phyloP scores from a whole-genome alignment of 208 protist species.

The Angomonas ambiguus region DNA sequence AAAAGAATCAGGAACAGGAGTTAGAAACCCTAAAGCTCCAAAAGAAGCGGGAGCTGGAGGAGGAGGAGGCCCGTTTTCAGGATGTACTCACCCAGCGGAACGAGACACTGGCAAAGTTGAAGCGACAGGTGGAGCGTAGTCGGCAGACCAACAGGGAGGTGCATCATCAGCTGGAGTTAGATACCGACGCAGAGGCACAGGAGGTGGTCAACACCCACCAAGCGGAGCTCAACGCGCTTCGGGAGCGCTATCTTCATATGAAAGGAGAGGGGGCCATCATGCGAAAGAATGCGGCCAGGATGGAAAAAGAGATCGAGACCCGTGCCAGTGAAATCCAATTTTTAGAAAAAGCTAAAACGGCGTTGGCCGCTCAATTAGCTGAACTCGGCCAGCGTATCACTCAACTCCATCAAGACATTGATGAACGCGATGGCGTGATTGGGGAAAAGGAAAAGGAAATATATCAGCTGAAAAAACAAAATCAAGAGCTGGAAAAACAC shows the following conservation, averaged over 20 bases:
- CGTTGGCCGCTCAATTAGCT: constrained; percentile 70
- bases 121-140: constrained; percentile 55
- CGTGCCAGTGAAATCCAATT: constrained; percentile 62
- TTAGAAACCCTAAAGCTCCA: constrained; percentile 28
- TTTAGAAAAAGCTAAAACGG: constrained; percentile 69
- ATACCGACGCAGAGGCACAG: constrained; percentile 92
- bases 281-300: constrained; percentile 87
- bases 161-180: constrained; percentile 89
- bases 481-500: constrained; percentile 98
- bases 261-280: constrained; percentile 94
- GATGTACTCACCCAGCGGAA: constrained; percentile 64
- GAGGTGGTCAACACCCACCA: constrained; percentile 74
- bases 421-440: constrained; percentile 92
- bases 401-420: constrained; percentile 89
- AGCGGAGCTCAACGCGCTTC: constrained; percentile 59
- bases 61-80: constrained; percentile 78
- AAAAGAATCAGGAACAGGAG: constrained; percentile 30
- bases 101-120: constrained; percentile 56
- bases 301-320: constrained; percentile 92
- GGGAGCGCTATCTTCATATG: constrained; percentile 87
- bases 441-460: constrained; percentile 96
- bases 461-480: constrained; percentile 97
- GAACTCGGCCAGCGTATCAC: constrained; percentile 85
- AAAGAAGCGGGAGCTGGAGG: constrained; percentile 30
- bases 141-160: constrained; percentile 84